Percentiles rank a stretch among this genome's conserved stretches.
Evolutionary conservation across 176 grass and related monocot species (phyloP).

Genomic region (Dendrocalamus sinicus): DNA sequence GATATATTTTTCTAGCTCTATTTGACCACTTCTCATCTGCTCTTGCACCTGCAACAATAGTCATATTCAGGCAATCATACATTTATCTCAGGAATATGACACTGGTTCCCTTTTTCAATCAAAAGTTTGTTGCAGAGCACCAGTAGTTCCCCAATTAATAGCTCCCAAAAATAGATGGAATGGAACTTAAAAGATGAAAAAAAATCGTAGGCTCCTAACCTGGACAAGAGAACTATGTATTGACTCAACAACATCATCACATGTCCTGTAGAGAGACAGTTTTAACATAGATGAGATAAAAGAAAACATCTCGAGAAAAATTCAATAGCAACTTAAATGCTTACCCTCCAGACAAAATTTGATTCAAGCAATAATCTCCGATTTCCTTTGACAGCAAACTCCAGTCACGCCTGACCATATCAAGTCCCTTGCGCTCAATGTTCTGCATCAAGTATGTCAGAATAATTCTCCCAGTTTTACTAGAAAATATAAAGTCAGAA

Average conservation of each 20-base stretch:
- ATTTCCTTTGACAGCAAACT: conserved; percentile 94
- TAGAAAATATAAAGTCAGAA: conserved; percentile 27
- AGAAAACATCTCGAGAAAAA: conserved; percentile 12
- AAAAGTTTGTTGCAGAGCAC: conserved; percentile 17
- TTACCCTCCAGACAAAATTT: conserved; percentile 94
- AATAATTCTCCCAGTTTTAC: conserved; percentile 32
- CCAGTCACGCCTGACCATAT: conserved; percentile 99
- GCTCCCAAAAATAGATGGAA: not conserved
- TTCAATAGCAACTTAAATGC: conserved; percentile 29
- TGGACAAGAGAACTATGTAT: conserved; percentile 82
- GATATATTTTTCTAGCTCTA: conserved; percentile 88
- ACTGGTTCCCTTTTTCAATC: not conserved
- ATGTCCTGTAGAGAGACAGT: conserved; percentile 58
- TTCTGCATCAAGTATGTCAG: conserved; percentile 62
- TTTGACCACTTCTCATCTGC: conserved; percentile 89
- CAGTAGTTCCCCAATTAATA: conserved; percentile 6
- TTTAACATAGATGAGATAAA: conserved; percentile 36
- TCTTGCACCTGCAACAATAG: conserved; percentile 76
- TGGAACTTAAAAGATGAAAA: conserved; percentile 24
- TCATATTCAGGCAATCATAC: conserved; percentile 14
- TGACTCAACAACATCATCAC: conserved; percentile 75
- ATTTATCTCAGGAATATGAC: conserved; percentile 1
- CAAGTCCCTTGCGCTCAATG: conserved; percentile 94
- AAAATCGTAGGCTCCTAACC: conserved; percentile 44
- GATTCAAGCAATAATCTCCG: conserved; percentile 89